Evolutionary conservation across 2,329 filamentous ascomycete genomes (phyloP).

Genomic region (Phyllachora maydis): DNA sequence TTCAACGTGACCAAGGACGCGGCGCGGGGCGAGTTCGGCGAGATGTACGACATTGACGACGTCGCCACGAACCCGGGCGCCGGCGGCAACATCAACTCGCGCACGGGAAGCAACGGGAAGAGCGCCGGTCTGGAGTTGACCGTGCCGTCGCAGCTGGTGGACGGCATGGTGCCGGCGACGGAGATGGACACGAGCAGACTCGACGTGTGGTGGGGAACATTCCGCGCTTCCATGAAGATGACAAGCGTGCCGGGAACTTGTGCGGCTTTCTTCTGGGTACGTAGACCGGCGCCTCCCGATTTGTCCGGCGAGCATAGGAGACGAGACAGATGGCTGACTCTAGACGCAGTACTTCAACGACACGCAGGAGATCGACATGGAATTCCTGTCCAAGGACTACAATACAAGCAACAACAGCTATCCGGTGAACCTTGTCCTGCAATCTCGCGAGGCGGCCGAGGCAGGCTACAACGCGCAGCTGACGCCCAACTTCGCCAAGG

Average conservation of each 20-base stretch:
- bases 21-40: conserved; percentile 43
- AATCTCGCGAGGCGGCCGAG: conserved; percentile 36
- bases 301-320: too few relatives aligned
- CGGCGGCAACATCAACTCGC: conserved; percentile 16
- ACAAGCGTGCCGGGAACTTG: conserved; percentile 45
- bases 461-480: conserved; percentile 40
- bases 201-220: conserved; percentile 52
- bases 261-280: conserved; percentile 61
- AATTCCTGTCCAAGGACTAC: conserved; percentile 52
- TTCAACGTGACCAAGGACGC: conserved; percentile 41
- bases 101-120: conserved; percentile 19
- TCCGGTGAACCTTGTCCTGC: conserved; percentile 55
- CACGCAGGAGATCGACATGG: conserved; percentile 64
- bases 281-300: conserved; percentile 4
- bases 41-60: conserved; percentile 36
- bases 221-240: conserved; percentile 44
- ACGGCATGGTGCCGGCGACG: conserved; percentile 35
- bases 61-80: conserved; percentile 20
- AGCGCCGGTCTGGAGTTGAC: conserved; percentile 33
- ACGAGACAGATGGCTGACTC: too few relatives aligned
- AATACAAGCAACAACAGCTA: conserved; percentile 24
- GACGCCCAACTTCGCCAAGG: conserved; percentile 34
- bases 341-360: conserved; percentile 66
- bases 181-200: conserved; percentile 40
- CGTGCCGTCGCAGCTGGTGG: conserved; percentile 22